Base-by-base conservation (phyloP, 768 basidiomycete genomes). In the Tricholoma sp. region DNA sequence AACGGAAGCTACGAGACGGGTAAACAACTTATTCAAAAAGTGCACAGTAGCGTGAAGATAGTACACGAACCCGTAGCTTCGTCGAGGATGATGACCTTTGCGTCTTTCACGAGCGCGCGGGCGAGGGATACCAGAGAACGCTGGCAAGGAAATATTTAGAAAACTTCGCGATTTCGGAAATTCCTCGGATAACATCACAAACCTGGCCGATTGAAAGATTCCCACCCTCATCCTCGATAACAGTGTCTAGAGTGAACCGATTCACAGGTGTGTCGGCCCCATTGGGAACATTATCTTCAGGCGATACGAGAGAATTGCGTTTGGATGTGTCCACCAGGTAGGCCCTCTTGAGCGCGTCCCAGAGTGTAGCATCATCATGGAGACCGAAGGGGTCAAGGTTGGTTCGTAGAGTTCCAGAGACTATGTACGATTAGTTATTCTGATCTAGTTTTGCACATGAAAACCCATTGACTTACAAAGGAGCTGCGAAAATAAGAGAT, bases 381-480 rank as follows among this genome's bases (percentile, higher is more conserved):
- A 82, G 70, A 50, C 82, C 84, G 72, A 96, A 95, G 0, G 95
- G 95, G 68, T 97, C 95, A 4, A 97, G 82, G 67, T 98, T 97
- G 45, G 83, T 83, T 51, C 94, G 81, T 19, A 96, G 71, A 1
- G 90, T 92, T 53, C 91, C 91, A 14, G 87, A 88, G 73, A 91
- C 85, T 79, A 71, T 50, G 53, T n/a, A 63, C 61, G 10, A 41
- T 35, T 56, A 21, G 14, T 2, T 50, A 53, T 22, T 59, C 45
- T 32, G 24, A 49, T 59, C 55, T 61, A 49, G 46, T 61, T 21
- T 43, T 21, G 14, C 19, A 8, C 16, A 11, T 14, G 47, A 31
- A 58, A 41, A 31, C 34, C 16, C 19, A 14, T 45, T 21, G 37
- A 64, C 76, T 66, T 66, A 81, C 80, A 82, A 24, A 82, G 68